Evolutionary conservation across 805 yeast genomes (phyloP).

Genomic region (Candida namnaoensis): DNA sequence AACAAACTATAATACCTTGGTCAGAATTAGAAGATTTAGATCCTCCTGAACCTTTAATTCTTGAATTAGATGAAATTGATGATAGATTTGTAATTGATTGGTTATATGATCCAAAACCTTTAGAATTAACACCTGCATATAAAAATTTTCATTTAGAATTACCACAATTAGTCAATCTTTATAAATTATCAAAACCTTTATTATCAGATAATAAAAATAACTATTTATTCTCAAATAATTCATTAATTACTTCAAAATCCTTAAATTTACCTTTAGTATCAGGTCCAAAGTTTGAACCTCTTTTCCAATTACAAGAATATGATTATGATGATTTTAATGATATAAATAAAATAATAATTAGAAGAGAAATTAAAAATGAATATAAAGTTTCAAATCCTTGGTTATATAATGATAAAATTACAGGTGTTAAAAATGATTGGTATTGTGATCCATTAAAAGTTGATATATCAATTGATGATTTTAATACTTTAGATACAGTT

Average conservation of each 20-base stretch:
- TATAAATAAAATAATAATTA: constrained; percentile 76
- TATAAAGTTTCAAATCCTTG: constrained; percentile 82
- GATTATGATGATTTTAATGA: constrained; percentile 89
- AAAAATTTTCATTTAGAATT: constrained; percentile 59
- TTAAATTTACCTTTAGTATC: constrained; percentile 84
- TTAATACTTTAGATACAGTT: constrained; percentile 30
- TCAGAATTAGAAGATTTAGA: constrained; percentile 68
- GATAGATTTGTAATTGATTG: constrained; percentile 60
- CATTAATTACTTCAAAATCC: constrained; percentile 88
- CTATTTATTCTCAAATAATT: constrained; percentile 67
- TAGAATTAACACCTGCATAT: constrained; percentile 47
- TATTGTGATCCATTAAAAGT: constrained; percentile 52
- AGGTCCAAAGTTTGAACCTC: constrained; percentile 93
- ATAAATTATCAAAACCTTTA: constrained; percentile 65
- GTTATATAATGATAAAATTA: constrained; percentile 70
- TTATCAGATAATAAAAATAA: constrained; percentile 43
- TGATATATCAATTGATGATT: constrained; percentile 33
- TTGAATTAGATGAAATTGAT: constrained; percentile 57
- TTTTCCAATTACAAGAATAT: constrained; percentile 54
- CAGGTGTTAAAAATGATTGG: constrained; percentile 51
- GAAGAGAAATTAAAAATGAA: constrained; percentile 73
- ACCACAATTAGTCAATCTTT: constrained; percentile 53
- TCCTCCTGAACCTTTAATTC: constrained; percentile 59
- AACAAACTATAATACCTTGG: constrained; percentile 87
- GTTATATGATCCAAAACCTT: constrained; percentile 75